Evolutionary conservation across 78 protist species (phyloP).

Genomic region (Dictyostelium discoideum): dicty_2.7 NC_007090.3:4173501-4174000

Average conservation of each 20-base stretch:
- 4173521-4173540: background rate
- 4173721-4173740: constrained; percentile 1
- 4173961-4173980: background rate
- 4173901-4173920: background rate
- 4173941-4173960: background rate
- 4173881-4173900: constrained; percentile 4
- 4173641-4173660: background rate
- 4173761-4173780: background rate
- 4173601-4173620: background rate
- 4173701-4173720: background rate
- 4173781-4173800: constrained; percentile 12
- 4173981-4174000: constrained; percentile 5
- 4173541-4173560: background rate
- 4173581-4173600: background rate
- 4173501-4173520: background rate
- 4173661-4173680: background rate
- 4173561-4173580: background rate
- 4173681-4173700: constrained; percentile 30
- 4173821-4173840: constrained; percentile 2
- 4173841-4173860: background rate
- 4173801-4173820: background rate
- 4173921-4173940: constrained; percentile 11
- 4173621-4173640: background rate
- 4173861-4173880: background rate
- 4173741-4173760: background rate